Base-by-base conservation (phyloP, 2,329 filamentous ascomycete species). In the Orbilia javanica region DNA sequence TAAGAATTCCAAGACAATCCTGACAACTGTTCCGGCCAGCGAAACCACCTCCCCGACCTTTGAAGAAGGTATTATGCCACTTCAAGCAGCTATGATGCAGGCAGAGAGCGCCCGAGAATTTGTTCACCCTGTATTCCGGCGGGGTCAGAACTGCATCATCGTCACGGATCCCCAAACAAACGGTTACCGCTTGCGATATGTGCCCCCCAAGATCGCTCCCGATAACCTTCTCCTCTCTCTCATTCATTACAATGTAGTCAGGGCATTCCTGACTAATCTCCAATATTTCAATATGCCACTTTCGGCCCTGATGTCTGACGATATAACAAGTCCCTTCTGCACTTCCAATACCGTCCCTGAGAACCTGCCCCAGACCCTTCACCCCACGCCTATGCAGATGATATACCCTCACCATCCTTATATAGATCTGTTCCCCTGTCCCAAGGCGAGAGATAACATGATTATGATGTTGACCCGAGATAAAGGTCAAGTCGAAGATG, bases 391-490 rank as follows among this genome's bases (percentile, higher is more conserved):
- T 1, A 74, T 83, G n/a, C 84, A 84, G 69, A 73, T 80, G 29
- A 57, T 79, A 0, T 76, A 81, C 0, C 64, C 76, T 0, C 84
- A 85, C 48, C 83, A 84, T 46, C 83, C 83, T 1, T 85, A 84
- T 83, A 68, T 85, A 5, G 84, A 85, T 79, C 79, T 85, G 0
- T 80, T 85, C 27, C 84, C 84, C 0, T 80, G 84, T 8, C 82
- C 84, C 2, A 69, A 57, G 15, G 81, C 84, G 73, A 80, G 84
- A 3, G 82, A 85, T n/a, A 84, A 84, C 60, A 57, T 84, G 3
- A 63, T 85, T 25, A 77, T 81, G 52, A 78, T 78, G 44, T 55
- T 82, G 6, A 52, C 81, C 8, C 62, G 64, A 8, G 77, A 77
- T 39, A 80, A 72, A 10, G 81, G 80, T 3, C 27, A 60, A 13